phyloP scores from a whole-genome alignment of 139 green algal species.

The Chlorella vulgaris region DNA sequence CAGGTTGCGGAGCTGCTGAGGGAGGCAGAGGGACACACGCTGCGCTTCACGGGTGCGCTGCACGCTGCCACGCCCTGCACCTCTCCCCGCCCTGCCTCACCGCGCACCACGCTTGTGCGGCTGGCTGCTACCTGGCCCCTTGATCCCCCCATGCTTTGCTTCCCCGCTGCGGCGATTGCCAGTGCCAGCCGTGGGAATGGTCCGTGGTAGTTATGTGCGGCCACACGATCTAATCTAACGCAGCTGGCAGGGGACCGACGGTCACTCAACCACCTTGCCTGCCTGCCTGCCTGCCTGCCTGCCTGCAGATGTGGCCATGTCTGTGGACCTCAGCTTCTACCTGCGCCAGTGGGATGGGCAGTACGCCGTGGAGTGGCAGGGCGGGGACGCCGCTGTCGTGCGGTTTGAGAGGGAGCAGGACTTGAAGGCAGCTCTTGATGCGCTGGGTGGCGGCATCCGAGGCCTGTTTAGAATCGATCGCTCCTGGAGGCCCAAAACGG shows the following conservation, averaged over 20 bases:
- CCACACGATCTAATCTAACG: too few relatives aligned
- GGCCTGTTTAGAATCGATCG: slow-evolving; percentile 59
- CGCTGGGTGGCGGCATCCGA: slow-evolving; percentile 57
- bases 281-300: not conserved
- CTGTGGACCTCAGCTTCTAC: slow-evolving; percentile 49
- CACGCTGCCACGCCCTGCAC: not conserved
- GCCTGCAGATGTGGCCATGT: slow-evolving; percentile 45
- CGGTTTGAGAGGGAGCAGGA: slow-evolving; percentile 40
- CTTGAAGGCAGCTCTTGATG: slow-evolving; percentile 35
- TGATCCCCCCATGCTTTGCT: too few relatives aligned
- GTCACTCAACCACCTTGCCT: not conserved
- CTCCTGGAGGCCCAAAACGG: slow-evolving; percentile 14
- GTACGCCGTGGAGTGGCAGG: slow-evolving; percentile 28
- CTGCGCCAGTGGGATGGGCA: slow-evolving; percentile 54
- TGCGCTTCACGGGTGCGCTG: slow-evolving; percentile 37
- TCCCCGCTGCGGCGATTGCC: too few relatives aligned
- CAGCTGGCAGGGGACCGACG: too few relatives aligned
- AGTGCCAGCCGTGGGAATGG: too few relatives aligned
- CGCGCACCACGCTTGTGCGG: not conserved
- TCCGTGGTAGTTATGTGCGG: too few relatives aligned
- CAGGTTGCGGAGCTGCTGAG: slow-evolving; percentile 46
- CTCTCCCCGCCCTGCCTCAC: not conserved
- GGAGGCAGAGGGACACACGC: slow-evolving; percentile 20
- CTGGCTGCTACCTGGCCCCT: too few relatives aligned
- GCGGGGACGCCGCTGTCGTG: slow-evolving; percentile 5